Evolutionary conservation across 352 stramenopile species (phyloP).

Genomic region (Albugo laibachii): DNA sequence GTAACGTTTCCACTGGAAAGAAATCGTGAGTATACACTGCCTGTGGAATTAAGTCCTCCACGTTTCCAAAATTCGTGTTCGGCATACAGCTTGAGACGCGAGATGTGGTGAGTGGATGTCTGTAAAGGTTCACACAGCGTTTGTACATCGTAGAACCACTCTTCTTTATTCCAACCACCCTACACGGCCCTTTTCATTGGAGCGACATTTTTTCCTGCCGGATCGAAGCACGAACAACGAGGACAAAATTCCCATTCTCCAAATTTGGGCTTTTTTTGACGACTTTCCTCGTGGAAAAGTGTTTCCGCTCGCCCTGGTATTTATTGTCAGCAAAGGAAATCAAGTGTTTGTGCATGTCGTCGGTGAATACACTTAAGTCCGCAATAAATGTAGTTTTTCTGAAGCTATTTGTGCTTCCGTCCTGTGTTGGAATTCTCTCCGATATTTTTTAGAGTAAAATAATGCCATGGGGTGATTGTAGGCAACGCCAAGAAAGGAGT

Average conservation of each 20-base stretch:
- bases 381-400: neutral
- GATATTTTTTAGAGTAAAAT: neutral
- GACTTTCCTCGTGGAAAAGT: neutral
- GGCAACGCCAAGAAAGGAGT: conserved; percentile 11
- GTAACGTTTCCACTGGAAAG: neutral
- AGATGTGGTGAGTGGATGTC: neutral
- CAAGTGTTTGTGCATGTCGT: neutral
- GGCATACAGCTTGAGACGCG: neutral
- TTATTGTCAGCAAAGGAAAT: neutral
- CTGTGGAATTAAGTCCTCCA: neutral
- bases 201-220: neutral
- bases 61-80: neutral
- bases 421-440: neutral
- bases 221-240: neutral
- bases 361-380: neutral
- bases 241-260: neutral
- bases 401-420: neutral
- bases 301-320: neutral
- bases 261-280: neutral
- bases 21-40: neutral
- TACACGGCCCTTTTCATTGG: neutral
- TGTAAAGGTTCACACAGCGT: neutral
- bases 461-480: neutral
- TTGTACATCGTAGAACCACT: neutral
- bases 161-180: neutral